Evolutionary conservation across 305 asterid species (phyloP), one percentile per base, ranked within the genome.

Genomic region (Fraxinus dipetala): DNA sequence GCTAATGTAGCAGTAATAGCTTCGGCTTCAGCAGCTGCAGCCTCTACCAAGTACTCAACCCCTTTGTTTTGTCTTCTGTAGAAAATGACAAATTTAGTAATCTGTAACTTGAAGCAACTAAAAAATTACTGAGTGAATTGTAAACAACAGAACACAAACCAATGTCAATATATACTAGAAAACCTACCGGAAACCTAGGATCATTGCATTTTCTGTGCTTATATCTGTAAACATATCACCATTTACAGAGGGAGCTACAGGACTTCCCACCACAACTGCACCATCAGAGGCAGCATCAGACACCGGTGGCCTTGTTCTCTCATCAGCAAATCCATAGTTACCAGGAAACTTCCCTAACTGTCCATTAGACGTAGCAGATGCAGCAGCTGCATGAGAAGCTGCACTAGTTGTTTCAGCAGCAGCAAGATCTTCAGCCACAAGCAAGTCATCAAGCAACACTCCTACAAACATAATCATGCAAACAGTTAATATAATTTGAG

Each of bases 21-120:
- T 90, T 96, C 98, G 73, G 98, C 98, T 87, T 96, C 99, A 11
- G 99, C 99, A 22, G 99, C 98, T 40, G 99, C 85, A 40, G 99
- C 99, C 89, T 96, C 98, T 84, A 96, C 99, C 87, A 96, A 87
- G 91, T 93, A 96, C 45, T 96, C 98, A 67, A 92, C 98, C 78
- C 99, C 98, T 88, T 93, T 91, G 90, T 93, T 95, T 78, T 87
- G 87, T 85, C 94, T 93, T 85, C 98, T 92, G 90, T 59, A 77
- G 69, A 78, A 34, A 48, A 86, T 76, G 75, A 38, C 83, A 85
- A 13, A 84, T 54, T 83, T 54, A 84, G 78, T 77, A 40, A 40
- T 63, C 76, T 69, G 32, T 75, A 78, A 81, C 22, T 20, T 32
- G 80, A 84, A 72, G 76, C 83, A 84, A 79, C 67, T 72, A 69